Percentiles rank a stretch among this genome's conserved stretches.
These are phyloP conservation scores for Boletus tylopilopsis DNA, from an alignment of 768 basidiomycete species.

Conservation along the genomic window DNA sequence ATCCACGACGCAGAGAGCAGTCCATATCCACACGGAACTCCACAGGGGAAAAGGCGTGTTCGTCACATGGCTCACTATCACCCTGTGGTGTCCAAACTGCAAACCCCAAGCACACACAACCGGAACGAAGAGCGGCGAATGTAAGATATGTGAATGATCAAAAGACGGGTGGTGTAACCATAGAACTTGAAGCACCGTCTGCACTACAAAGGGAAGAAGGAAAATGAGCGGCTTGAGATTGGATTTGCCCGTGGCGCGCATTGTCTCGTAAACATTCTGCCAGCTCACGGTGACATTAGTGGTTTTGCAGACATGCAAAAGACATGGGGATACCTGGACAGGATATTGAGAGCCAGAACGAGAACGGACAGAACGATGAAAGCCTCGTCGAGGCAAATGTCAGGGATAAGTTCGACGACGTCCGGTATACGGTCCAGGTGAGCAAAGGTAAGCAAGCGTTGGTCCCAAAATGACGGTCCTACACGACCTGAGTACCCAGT, in stretches of 20 bases:
- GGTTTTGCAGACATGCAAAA: neutral
- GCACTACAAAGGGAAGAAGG: slow-evolving; percentile 75
- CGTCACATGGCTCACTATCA: slow-evolving; percentile 93
- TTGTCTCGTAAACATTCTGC: slow-evolving; percentile 71
- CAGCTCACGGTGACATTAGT: slow-evolving; percentile 47
- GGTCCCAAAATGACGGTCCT: slow-evolving; percentile 85
- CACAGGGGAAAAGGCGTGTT: slow-evolving; percentile 78
- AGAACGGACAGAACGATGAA: slow-evolving; percentile 82
- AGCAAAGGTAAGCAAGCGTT: slow-evolving; percentile 56
- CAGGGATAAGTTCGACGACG: slow-evolving; percentile 49
- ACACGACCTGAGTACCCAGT: neutral
- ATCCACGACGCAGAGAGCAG: slow-evolving; percentile 71
- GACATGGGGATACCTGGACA: slow-evolving; percentile 46
- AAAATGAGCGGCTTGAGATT: slow-evolving; percentile 58
- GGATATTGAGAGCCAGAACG: slow-evolving; percentile 76
- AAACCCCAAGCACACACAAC: slow-evolving; percentile 93
- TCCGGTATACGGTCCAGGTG: slow-evolving; percentile 48
- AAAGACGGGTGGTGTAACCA: slow-evolving; percentile 77
- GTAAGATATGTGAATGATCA: slow-evolving; percentile 62
- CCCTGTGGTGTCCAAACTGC: slow-evolving; percentile 81
- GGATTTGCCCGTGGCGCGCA: slow-evolving; percentile 38
- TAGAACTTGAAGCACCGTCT: slow-evolving; percentile 65
- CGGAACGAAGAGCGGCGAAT: slow-evolving; percentile 76
- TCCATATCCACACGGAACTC: slow-evolving; percentile 87
- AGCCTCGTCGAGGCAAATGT: slow-evolving; percentile 74